These are phyloP conservation scores for Aegilops sharonensis DNA, from an alignment of 176 grass and related monocot species.

Conservation along the genomic window DNA sequence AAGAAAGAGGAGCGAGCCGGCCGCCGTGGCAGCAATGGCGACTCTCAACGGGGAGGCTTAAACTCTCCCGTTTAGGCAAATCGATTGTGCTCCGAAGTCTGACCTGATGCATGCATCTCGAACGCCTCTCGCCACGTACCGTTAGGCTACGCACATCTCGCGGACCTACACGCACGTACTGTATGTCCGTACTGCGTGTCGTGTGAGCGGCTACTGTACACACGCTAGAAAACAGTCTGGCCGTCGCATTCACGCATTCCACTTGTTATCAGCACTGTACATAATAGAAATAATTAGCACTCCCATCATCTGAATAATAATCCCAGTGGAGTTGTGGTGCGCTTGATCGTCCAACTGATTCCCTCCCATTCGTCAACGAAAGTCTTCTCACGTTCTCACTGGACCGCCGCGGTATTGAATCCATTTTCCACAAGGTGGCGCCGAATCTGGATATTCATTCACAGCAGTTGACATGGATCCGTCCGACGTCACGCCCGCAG, in stretches of 20 bases:
- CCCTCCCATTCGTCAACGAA: slow-evolving; percentile 12
- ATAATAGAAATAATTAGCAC: background rate
- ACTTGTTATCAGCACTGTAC: background rate
- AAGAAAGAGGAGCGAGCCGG: too few relatives aligned
- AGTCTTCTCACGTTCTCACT: background rate
- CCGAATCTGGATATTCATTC: slow-evolving; percentile 10
- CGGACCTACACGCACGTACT: background rate
- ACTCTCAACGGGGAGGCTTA: too few relatives aligned
- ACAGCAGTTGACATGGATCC: background rate
- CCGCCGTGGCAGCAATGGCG: too few relatives aligned
- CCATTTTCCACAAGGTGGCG: background rate
- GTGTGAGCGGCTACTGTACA: background rate
- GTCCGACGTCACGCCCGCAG: background rate
- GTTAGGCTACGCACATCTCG: background rate
- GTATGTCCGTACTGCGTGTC: background rate
- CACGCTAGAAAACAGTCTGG: background rate
- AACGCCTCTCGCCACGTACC: background rate
- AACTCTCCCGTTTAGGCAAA: too few relatives aligned
- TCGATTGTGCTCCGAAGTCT: background rate
- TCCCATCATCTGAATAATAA: background rate
- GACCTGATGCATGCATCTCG: background rate
- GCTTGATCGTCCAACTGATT: background rate
- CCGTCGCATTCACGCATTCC: background rate
- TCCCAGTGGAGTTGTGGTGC: background rate
- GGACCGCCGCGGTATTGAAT: background rate